Conservation (phyloP, 2,329 filamentous ascomycete species). For the Cladosporium phlei region DNA sequence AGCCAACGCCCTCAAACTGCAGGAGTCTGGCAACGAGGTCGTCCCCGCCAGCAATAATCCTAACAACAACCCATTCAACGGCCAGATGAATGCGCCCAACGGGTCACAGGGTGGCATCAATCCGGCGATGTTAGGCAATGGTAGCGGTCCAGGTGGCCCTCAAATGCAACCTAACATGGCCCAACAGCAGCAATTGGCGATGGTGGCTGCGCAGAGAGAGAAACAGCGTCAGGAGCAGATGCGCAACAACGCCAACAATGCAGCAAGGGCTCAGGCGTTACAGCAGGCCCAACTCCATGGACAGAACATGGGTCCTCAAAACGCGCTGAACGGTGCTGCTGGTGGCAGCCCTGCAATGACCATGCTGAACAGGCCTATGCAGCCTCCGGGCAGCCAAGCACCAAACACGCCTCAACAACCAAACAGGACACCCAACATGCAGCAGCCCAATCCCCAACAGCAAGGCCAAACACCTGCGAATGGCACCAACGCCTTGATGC, state of each 20-base stretch:
- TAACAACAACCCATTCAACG: slow-evolving; percentile 37
- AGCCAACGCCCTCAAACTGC: slow-evolving; percentile 56
- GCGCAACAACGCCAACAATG: slow-evolving; percentile 32
- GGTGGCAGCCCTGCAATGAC: slow-evolving; percentile 43
- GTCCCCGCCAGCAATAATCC: slow-evolving; percentile 58
- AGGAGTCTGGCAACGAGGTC: slow-evolving; percentile 58
- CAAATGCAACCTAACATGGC: slow-evolving; percentile 17
- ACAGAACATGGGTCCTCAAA: slow-evolving; percentile 42
- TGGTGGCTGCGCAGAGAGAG: slow-evolving; percentile 34
- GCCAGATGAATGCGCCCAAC: slow-evolving; percentile 23
- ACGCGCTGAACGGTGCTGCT: slow-evolving; percentile 32
- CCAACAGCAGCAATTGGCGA: slow-evolving; percentile 23
- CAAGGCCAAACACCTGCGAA: slow-evolving; percentile 25
- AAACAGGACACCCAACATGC: slow-evolving; percentile 18
- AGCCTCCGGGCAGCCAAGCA: slow-evolving; percentile 39
- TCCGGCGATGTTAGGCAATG: slow-evolving; percentile 35
- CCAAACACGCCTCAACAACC: slow-evolving; percentile 30
- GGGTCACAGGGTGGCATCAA: slow-evolving; percentile 21
- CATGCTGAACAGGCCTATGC: slow-evolving; percentile 46
- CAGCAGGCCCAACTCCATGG: slow-evolving; percentile 43
- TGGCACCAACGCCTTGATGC: slow-evolving; percentile 22
- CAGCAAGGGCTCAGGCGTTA: slow-evolving; percentile 35
- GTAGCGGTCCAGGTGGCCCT: slow-evolving; percentile 13
- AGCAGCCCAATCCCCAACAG: slow-evolving; percentile 20
- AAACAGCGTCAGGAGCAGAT: slow-evolving; percentile 34